Conservation (phyloP, 192 early-diverging fungal genomes). For the Coemansia furcata region DNA sequence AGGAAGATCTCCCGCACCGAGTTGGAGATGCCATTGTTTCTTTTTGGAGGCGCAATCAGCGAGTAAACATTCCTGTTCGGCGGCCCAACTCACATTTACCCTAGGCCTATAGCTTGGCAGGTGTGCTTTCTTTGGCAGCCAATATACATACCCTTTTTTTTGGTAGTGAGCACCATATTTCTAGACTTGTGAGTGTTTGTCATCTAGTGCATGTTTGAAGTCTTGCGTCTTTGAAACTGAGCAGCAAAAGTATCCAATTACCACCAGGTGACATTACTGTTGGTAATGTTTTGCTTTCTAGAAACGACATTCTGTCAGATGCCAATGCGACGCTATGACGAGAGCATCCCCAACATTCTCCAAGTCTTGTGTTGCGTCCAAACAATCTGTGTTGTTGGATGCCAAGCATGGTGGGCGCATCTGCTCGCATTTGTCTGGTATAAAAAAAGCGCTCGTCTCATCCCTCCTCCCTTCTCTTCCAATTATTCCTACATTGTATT, state of each 20-base stretch:
- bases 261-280: no score
- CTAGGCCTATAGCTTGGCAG: not conserved
- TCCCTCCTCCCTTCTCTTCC: no score
- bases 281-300: no score
- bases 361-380: no score
- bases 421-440: no score
- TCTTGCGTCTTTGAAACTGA: not conserved
- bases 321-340: no score
- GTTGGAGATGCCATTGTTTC: slow-evolving; percentile 58
- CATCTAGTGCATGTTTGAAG: not conserved
- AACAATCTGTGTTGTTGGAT: no score
- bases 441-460: no score
- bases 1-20: slow-evolving; percentile 67
- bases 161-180: not conserved
- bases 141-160: not conserved
- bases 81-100: not conserved
- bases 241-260: not conserved
- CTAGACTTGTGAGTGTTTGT: not conserved
- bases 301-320: no score
- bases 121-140: not conserved
- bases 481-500: no score
- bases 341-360: no score
- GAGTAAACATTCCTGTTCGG: slow-evolving; percentile 43
- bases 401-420: no score
- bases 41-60: slow-evolving; percentile 70